phyloP scores from a whole-genome alignment of 164 flowering plant species.

The Stephania yunnanensis region DNA sequence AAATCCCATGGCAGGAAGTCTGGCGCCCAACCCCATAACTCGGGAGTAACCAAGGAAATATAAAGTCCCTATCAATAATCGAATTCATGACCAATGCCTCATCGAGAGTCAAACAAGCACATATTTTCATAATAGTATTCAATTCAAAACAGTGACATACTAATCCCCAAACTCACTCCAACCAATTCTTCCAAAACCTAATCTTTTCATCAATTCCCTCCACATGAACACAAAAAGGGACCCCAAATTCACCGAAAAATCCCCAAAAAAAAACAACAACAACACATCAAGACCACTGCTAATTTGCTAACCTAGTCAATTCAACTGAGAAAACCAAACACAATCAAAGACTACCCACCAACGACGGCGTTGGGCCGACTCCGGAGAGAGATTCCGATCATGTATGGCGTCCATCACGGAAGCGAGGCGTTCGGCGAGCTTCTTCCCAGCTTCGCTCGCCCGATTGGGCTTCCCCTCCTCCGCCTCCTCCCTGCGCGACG shows the following conservation, averaged over 20 bases:
- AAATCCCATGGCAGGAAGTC: no score
- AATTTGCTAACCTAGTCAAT: background rate
- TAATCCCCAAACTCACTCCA: background rate
- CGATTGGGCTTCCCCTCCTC: background rate
- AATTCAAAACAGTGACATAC: background rate
- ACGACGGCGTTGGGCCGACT: constrained; percentile 59
- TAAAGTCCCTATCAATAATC: no score
- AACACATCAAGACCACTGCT: background rate
- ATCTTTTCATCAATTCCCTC: background rate
- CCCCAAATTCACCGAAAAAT: background rate
- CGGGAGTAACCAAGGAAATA: no score
- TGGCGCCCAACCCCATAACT: no score
- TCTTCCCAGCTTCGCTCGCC: constrained; percentile 26
- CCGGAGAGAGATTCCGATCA: constrained; percentile 85
- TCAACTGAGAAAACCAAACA: background rate
- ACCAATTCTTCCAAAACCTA: background rate
- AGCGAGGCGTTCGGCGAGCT: constrained; percentile 57
- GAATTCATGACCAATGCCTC: no score
- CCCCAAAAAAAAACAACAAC: background rate
- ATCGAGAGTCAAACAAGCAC: no score
- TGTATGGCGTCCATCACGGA: constrained; percentile 68
- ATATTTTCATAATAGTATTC: background rate
- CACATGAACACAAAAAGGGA: background rate
- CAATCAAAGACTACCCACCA: background rate
- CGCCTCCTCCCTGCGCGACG: background rate